Conservation (phyloP, 768 basidiomycete genomes). For the Tylopilus vinaceipallidus region DNA sequence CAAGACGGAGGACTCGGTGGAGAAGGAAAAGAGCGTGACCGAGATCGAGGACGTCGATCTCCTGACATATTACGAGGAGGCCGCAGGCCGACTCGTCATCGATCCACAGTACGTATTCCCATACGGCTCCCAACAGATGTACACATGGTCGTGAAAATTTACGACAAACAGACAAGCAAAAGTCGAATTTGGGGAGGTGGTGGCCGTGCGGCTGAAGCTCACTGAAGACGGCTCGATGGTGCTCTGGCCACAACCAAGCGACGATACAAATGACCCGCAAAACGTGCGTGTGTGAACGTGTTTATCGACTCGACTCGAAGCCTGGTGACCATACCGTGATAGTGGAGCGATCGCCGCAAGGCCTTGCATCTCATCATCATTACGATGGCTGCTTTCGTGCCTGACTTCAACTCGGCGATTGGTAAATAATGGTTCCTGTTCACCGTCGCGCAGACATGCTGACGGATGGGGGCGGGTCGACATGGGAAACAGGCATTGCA, state of each 20-base stretch:
- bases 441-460: not conserved
- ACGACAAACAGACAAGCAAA: conserved; percentile 39
- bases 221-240: conserved; percentile 44
- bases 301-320: not conserved
- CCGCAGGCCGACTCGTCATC: conserved; percentile 58
- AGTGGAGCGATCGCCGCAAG: conserved; percentile 49
- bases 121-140: no score
- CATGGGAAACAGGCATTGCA: conserved; percentile 42
- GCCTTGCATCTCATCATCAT: conserved; percentile 45
- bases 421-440: conserved; percentile 31
- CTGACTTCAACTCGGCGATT: conserved; percentile 53
- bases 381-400: conserved; percentile 51
- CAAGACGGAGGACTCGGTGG: conserved; percentile 1
- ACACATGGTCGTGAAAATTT: no score
- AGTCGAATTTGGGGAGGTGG: conserved; percentile 46
- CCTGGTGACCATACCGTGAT: not conserved
- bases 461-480: not conserved
- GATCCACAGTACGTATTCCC: conserved; percentile 50
- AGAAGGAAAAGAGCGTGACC: not conserved
- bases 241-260: conserved; percentile 54
- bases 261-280: conserved; percentile 52
- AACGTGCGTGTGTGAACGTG: conserved; percentile 36
- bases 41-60: conserved; percentile 31
- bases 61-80: conserved; percentile 47
- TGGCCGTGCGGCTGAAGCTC: conserved; percentile 47